Percentiles rank a stretch among this genome's conserved stretches.
Conservation (phyloP, 2,329 filamentous ascomycete genomes). For the Hypoxylon sp. region DNA sequence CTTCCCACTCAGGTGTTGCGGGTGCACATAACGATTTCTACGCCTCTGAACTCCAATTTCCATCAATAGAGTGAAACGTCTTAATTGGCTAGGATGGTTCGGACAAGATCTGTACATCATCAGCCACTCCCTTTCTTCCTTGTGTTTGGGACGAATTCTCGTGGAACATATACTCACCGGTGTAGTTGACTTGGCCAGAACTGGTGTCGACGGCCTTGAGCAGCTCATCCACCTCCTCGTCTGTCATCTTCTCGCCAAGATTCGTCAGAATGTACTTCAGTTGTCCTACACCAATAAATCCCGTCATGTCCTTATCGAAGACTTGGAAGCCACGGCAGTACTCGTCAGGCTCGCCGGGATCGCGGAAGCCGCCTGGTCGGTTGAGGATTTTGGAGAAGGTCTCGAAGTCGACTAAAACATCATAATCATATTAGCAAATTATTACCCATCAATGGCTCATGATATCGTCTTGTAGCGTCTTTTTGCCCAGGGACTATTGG, state of each 20-base stretch:
- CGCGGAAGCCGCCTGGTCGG: conserved; percentile 97
- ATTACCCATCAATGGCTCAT: neutral
- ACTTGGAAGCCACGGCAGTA: conserved; percentile 99
- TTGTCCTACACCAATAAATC: conserved; percentile 97
- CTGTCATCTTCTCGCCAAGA: conserved; percentile 98
- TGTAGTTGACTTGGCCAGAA: conserved; percentile 97
- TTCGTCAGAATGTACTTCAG: conserved; percentile 98
- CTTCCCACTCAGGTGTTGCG: conserved; percentile 24
- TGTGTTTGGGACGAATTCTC: neutral
- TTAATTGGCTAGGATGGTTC: conserved; percentile 88
- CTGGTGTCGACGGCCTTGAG: conserved; percentile 98
- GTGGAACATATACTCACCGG: conserved; percentile 70
- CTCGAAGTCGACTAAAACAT: conserved; percentile 88
- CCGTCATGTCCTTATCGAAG: conserved; percentile 99
- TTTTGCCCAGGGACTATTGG: neutral
- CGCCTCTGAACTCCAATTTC: conserved; percentile 49
- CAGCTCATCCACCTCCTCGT: conserved; percentile 98
- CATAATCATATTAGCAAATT: conserved; percentile 31
- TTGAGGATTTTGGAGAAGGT: conserved; percentile 97
- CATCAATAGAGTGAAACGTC: conserved; percentile 41
- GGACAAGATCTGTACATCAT: conserved; percentile 76
- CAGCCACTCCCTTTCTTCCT: conserved; percentile 15
- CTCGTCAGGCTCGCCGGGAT: conserved; percentile 96
- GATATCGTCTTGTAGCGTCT: neutral
- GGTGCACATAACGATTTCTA: conserved; percentile 37